Conservation (phyloP, 495 filamentous ascomycete genomes). For the Wilcoxina mikolae region DNA sequence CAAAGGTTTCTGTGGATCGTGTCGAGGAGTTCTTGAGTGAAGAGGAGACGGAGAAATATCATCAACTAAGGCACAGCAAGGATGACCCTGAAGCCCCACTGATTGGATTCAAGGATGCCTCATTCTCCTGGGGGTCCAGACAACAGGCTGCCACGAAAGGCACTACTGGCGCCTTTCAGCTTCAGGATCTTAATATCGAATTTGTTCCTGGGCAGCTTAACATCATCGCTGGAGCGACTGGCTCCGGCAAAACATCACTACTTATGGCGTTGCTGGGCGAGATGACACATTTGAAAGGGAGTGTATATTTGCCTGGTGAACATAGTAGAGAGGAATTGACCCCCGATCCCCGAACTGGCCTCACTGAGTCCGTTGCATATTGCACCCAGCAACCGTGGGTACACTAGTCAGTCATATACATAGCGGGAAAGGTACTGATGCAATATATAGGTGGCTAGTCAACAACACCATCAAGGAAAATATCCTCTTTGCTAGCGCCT, state of each 20-base stretch:
- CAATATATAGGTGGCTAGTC: constrained; percentile 62
- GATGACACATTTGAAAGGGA: constrained; percentile 74
- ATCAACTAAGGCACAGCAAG: constrained; percentile 56
- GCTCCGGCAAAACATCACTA: constrained; percentile 86
- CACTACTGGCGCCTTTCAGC: constrained; percentile 52
- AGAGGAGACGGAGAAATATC: constrained; percentile 91
- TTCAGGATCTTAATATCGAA: constrained; percentile 61
- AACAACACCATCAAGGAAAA: constrained; percentile 95
- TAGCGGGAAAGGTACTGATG: too few relatives aligned
- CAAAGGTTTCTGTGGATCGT: constrained; percentile 90
- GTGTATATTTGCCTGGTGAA: constrained; percentile 66
- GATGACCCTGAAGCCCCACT: constrained; percentile 43
- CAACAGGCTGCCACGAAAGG: constrained; percentile 44
- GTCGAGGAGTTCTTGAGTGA: constrained; percentile 91
- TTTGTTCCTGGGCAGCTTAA: constrained; percentile 74
- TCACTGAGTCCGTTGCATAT: constrained; percentile 87
- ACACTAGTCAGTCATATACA: not conserved
- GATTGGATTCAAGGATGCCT: constrained; percentile 73
- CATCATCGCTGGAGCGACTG: constrained; percentile 82
- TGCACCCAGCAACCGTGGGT: constrained; percentile 74
- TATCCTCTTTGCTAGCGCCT: constrained; percentile 77
- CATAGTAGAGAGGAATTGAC: constrained; percentile 69
- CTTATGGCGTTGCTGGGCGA: constrained; percentile 94
- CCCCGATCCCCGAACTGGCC: constrained; percentile 65
- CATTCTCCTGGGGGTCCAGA: constrained; percentile 75